These are phyloP conservation scores for Aspergillus baeticus DNA, from an alignment of 495 filamentous ascomycete genomes.

Conservation along the genomic window DNA sequence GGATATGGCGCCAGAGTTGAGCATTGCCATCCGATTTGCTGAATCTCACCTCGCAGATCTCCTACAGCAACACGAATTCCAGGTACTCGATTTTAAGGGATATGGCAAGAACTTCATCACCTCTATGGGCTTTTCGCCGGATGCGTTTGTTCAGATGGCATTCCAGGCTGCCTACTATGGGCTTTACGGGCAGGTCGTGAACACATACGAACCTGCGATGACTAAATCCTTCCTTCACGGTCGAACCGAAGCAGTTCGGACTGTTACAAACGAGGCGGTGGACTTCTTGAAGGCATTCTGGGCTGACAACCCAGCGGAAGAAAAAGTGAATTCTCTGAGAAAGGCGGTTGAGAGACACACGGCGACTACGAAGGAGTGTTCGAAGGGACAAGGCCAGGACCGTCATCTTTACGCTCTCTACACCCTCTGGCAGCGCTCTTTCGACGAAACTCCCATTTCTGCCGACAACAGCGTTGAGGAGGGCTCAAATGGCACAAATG, in stretches of 20 bases:
- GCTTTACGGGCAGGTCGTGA: slow-evolving; percentile 89
- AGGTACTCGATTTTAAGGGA: slow-evolving; percentile 81
- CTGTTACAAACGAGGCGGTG: slow-evolving; percentile 75
- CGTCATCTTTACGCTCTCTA: slow-evolving; percentile 92
- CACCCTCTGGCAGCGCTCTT: slow-evolving; percentile 87
- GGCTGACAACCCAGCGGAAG: slow-evolving; percentile 77
- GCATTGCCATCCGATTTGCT: slow-evolving; percentile 88
- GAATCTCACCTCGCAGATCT: slow-evolving; percentile 93
- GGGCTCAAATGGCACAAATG: slow-evolving; percentile 59
- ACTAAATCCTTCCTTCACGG: slow-evolving; percentile 92
- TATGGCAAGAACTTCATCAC: slow-evolving; percentile 99
- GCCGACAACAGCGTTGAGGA: slow-evolving; percentile 52
- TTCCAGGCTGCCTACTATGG: slow-evolving; percentile 99
- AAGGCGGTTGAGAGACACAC: slow-evolving; percentile 83
- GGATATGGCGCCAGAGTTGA: slow-evolving; percentile 93
- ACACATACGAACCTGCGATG: slow-evolving; percentile 97
- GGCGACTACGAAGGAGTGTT: slow-evolving; percentile 77
- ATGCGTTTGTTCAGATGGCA: slow-evolving; percentile 98
- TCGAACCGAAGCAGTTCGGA: slow-evolving; percentile 88
- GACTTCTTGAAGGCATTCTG: slow-evolving; percentile 94
- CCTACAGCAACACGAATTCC: slow-evolving; percentile 95
- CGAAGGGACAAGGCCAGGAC: slow-evolving; percentile 90
- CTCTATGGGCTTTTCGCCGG: slow-evolving; percentile 92
- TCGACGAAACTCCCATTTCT: slow-evolving; percentile 66
- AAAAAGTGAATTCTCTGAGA: slow-evolving; percentile 81